These are phyloP conservation scores for Vitis hybrid DNA, from an alignment of 177 flowering plant genomes.

Conservation along the genomic window DNA sequence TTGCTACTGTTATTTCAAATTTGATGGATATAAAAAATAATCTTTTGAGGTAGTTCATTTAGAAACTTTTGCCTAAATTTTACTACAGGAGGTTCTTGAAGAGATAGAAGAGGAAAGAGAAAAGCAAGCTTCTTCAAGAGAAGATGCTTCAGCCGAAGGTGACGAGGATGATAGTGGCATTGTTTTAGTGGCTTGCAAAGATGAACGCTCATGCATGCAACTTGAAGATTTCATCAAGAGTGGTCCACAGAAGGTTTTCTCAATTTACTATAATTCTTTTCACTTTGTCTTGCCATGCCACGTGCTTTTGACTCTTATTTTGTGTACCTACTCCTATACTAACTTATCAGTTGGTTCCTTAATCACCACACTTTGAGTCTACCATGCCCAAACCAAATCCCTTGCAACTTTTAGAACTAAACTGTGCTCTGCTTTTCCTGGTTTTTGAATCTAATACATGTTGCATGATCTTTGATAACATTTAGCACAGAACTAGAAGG, in stretches of 20 bases:
- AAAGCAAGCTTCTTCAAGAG: conserved; percentile 38
- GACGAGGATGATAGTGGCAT: conserved; percentile 39
- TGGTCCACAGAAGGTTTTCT: conserved; percentile 63
- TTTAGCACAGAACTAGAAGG: too few relatives aligned
- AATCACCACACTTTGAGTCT: too few relatives aligned
- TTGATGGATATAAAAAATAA: not conserved
- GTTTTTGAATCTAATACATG: too few relatives aligned
- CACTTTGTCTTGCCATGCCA: not conserved
- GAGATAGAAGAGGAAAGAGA: conserved; percentile 84
- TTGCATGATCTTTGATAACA: too few relatives aligned
- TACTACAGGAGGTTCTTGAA: conserved; percentile 69
- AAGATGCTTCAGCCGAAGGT: conserved; percentile 32
- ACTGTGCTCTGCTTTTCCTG: too few relatives aligned
- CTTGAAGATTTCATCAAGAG: conserved; percentile 81
- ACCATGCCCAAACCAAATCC: too few relatives aligned
- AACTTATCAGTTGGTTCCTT: not conserved
- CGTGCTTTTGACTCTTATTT: not conserved
- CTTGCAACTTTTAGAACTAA: too few relatives aligned
- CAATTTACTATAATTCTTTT: too few relatives aligned
- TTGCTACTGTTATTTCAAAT: not conserved
- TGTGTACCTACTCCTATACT: not conserved
- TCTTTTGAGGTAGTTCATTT: not conserved
- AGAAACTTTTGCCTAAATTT: not conserved
- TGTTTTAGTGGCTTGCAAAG: conserved; percentile 91
- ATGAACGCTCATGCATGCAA: conserved; percentile 94